Evolutionary conservation across 2,329 filamentous ascomycete species (phyloP).

Genomic region (Paramyrothecium sp.): DNA sequence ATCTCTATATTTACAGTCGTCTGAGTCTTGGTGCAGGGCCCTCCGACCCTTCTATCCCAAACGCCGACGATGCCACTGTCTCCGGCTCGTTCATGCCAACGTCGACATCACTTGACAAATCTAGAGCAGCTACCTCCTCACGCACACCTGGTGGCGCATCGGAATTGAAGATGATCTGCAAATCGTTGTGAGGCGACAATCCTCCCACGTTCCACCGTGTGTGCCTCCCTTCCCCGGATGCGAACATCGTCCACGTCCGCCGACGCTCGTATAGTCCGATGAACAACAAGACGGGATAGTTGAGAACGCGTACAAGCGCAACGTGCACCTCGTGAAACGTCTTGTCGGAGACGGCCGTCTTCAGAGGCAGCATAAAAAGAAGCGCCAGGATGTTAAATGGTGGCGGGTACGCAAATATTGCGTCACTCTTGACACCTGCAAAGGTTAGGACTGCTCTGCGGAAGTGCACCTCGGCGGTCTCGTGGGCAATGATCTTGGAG

Average conservation of each 20-base stretch:
- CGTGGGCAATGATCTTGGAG: constrained; percentile 66
- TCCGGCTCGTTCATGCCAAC: background rate
- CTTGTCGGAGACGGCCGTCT: constrained; percentile 58
- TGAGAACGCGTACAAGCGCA: constrained; percentile 59
- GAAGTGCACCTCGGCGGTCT: constrained; percentile 69
- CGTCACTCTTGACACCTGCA: constrained; percentile 71
- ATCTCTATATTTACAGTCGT: background rate
- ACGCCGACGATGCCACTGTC: background rate
- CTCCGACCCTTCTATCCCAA: background rate
- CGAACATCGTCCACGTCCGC: constrained; percentile 18
- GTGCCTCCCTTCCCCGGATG: background rate
- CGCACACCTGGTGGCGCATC: background rate
- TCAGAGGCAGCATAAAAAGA: constrained; percentile 61
- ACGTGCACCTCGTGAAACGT: constrained; percentile 74
- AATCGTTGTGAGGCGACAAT: background rate
- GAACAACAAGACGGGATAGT: constrained; percentile 60
- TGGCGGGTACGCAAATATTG: constrained; percentile 67
- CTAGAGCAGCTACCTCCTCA: background rate
- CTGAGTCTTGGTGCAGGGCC: background rate
- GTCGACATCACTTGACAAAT: background rate
- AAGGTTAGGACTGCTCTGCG: constrained; percentile 70
- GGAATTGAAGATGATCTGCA: background rate
- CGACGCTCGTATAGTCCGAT: constrained; percentile 62
- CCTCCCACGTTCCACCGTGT: background rate
- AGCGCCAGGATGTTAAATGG: constrained; percentile 70